phyloP scores from a whole-genome alignment of 2,329 filamentous ascomycete genomes.

The Tolypocladium pustulatum region DNA sequence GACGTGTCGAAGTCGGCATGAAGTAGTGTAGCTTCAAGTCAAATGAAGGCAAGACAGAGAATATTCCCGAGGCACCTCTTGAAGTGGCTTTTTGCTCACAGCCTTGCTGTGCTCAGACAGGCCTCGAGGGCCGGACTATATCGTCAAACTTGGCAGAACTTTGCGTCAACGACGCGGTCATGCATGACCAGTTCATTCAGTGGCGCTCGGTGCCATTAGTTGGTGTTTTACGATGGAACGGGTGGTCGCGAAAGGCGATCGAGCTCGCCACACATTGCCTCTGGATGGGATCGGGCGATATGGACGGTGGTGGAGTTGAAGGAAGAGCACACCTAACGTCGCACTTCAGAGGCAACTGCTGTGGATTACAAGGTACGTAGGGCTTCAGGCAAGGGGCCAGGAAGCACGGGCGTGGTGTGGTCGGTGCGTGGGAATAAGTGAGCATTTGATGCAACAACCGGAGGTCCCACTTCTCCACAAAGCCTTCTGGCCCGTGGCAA shows the following conservation, averaged over 20 bases:
- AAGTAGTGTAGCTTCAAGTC: background rate
- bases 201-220: background rate
- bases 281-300: background rate
- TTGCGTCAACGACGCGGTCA: background rate
- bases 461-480: background rate
- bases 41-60: background rate
- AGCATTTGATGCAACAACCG: background rate
- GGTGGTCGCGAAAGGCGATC: background rate
- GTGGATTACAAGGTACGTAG: background rate
- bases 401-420: background rate
- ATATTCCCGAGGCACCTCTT: background rate
- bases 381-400: background rate
- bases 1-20: background rate
- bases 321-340: background rate
- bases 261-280: background rate
- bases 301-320: background rate
- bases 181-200: background rate
- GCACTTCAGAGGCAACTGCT: background rate
- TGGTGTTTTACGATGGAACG: background rate
- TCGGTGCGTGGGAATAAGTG: background rate
- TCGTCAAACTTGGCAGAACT: background rate
- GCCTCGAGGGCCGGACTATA: background rate
- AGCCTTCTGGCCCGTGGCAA: background rate
- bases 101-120: background rate
- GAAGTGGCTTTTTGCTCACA: background rate